These are phyloP conservation scores for Penicillium crystallinum DNA, from an alignment of 495 filamentous ascomycete genomes.

Conservation along the genomic window DNA sequence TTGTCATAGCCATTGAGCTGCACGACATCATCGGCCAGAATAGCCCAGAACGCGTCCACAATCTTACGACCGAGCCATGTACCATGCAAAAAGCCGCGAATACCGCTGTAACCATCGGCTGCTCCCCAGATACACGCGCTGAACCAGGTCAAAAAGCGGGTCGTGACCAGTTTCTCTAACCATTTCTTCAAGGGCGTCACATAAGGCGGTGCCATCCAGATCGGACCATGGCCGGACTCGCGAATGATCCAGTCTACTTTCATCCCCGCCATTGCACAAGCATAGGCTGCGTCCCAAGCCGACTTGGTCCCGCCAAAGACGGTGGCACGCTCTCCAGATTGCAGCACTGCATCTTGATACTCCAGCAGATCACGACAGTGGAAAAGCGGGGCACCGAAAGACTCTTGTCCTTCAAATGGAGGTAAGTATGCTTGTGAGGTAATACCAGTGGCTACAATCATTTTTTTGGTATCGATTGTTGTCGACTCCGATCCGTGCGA, in stretches of 20 bases:
- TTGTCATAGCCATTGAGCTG: constrained; percentile 53
- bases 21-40: constrained; percentile 56
- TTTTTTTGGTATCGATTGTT: constrained; percentile 47
- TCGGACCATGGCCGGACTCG: constrained; percentile 66
- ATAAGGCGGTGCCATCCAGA: constrained; percentile 63
- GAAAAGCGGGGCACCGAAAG: constrained; percentile 55
- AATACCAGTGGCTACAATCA: constrained; percentile 67
- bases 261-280: constrained; percentile 57
- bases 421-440: constrained; percentile 58
- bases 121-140: constrained; percentile 59
- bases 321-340: constrained; percentile 38
- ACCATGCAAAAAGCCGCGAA: constrained; percentile 57
- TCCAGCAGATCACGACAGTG: constrained; percentile 56
- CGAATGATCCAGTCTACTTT: constrained; percentile 77
- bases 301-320: constrained; percentile 73
- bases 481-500: constrained; percentile 4
- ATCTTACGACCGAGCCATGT: constrained; percentile 63
- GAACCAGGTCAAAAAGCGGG: constrained; percentile 60
- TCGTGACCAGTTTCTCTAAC: constrained; percentile 61
- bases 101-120: constrained; percentile 41
- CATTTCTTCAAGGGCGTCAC: constrained; percentile 56
- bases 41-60: constrained; percentile 62
- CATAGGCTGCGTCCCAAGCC: constrained; percentile 71
- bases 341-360: constrained; percentile 31
- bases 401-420: constrained; percentile 40